These are phyloP conservation scores for Fusarium bactridioides DNA, from an alignment of 2,329 filamentous ascomycete genomes.

Conservation along the genomic window DNA sequence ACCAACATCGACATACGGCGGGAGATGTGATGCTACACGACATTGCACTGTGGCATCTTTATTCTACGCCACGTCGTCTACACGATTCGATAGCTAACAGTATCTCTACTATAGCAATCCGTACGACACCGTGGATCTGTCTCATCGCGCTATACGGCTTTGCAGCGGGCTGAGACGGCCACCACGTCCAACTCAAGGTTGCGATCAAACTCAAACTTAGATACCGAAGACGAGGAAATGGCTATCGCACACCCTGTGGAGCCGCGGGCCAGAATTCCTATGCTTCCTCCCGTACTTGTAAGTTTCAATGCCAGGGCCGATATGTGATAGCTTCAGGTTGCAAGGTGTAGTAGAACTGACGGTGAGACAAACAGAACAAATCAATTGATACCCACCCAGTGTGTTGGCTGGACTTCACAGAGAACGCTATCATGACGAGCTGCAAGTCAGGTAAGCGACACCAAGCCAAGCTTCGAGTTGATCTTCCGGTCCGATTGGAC, in stretches of 20 bases:
- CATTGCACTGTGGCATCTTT: background rate
- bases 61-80: background rate
- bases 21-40: background rate
- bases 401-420: constrained; percentile 91
- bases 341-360: constrained; percentile 22
- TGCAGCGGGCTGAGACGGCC: constrained; percentile 68
- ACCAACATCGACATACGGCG: background rate
- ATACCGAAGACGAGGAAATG: constrained; percentile 62
- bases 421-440: constrained; percentile 90
- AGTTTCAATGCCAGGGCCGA: constrained; percentile 41
- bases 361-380: constrained; percentile 67
- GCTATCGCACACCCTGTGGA: constrained; percentile 82
- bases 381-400: constrained; percentile 85
- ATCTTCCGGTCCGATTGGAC: constrained; percentile 10
- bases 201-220: constrained; percentile 75
- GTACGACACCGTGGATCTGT: constrained; percentile 59
- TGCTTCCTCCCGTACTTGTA: constrained; percentile 90
- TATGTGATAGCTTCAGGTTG: background rate
- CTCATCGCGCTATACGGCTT: constrained; percentile 57
- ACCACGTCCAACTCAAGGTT: constrained; percentile 66
- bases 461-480: background rate
- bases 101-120: constrained; percentile 26
- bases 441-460: constrained; percentile 81
- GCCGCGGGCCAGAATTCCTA: constrained; percentile 81
- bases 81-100: constrained; percentile 20